Conservation (phyloP, 176 grass and related monocot genomes). For the Carex kokanica region DNA sequence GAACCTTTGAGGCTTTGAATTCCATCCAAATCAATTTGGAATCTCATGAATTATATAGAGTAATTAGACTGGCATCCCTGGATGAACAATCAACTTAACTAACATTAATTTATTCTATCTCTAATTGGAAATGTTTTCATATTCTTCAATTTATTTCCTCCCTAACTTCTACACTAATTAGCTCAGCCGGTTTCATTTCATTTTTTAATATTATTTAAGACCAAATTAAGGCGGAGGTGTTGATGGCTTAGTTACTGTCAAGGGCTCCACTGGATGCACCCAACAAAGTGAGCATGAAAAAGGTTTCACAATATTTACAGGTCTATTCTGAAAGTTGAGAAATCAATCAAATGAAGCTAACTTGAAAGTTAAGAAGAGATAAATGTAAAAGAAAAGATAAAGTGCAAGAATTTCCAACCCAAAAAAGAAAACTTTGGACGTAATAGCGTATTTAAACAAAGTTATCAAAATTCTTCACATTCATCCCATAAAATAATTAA, state of each 20-base stretch:
- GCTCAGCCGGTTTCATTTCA: neutral
- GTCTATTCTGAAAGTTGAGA: neutral
- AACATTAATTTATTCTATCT: neutral
- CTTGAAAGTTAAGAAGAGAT: neutral
- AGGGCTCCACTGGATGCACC: neutral
- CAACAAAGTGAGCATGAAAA: neutral
- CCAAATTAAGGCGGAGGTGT: neutral
- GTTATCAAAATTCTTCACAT: neutral
- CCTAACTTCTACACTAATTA: neutral
- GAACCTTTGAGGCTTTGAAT: neutral
- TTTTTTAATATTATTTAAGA: neutral
- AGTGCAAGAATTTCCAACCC: neutral
- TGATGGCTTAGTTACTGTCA: neutral
- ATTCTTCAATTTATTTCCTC: neutral
- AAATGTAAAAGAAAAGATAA: neutral
- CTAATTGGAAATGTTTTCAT: neutral
- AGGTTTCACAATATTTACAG: neutral
- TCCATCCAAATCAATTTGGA: neutral
- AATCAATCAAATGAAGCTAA: neutral
- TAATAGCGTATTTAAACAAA: neutral
- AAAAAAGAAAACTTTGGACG: neutral
- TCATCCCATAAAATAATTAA: neutral
- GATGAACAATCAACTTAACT: neutral
- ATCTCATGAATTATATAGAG: neutral
- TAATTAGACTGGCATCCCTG: neutral